A percentile compares a stretch with the other conserved stretches of the same genome.
These are phyloP conservation scores for Silene latifolia DNA, from an alignment of 148 eudicot genomes.

Conservation along the genomic window DNA sequence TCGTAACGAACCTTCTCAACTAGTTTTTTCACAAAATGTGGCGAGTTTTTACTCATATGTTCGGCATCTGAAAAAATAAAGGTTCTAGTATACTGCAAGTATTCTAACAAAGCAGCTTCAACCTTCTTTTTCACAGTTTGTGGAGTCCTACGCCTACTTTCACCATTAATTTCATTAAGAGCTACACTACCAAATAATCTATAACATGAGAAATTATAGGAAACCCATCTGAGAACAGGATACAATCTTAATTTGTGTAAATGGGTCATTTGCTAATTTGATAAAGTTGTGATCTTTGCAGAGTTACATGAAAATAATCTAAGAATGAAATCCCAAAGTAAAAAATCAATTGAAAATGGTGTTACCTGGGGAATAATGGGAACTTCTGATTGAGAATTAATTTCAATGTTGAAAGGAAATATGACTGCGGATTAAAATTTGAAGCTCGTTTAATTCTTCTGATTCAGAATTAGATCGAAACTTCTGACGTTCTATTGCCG, in stretches of 20 bases:
- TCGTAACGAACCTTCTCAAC: constrained; percentile 34
- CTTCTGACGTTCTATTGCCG: no score
- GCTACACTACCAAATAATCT: constrained; percentile 31
- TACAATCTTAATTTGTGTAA: constrained; percentile 31
- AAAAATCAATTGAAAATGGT: constrained; percentile 12
- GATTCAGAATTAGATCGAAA: no score
- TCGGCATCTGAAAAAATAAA: constrained; percentile 61
- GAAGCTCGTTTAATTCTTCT: no score
- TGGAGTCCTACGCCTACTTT: not conserved
- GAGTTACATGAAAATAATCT: not conserved
- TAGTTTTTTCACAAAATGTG: constrained; percentile 46
- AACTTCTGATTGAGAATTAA: not conserved
- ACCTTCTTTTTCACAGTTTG: constrained; percentile 32
- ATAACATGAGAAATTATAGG: constrained; percentile 26
- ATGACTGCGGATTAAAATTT: no score
- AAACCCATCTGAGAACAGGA: constrained; percentile 33
- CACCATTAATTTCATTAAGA: no score
- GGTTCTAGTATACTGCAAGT: constrained; percentile 61
- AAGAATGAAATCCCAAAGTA: not conserved
- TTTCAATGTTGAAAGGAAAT: not conserved
- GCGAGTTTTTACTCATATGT: constrained; percentile 52
- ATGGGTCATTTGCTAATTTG: constrained; percentile 33
- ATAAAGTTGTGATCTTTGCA: not conserved
- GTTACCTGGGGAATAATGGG: constrained; percentile 12
- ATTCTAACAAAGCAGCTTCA: constrained; percentile 60